These are phyloP conservation scores for Mollisiaceae sp. DNA, from an alignment of 2,329 filamentous ascomycete species.

Conservation along the genomic window DNA sequence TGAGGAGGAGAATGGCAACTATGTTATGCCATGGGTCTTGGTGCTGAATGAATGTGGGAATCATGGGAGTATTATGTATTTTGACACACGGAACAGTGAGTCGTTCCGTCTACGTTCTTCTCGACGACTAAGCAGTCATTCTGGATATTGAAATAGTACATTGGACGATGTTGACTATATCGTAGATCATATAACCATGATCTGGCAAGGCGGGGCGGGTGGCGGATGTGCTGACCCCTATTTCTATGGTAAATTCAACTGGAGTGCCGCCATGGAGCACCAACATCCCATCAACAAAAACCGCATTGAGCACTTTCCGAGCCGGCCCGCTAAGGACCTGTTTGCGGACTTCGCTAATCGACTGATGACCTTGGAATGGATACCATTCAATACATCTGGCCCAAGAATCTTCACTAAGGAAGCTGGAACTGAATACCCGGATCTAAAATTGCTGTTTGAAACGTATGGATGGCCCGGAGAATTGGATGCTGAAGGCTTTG, in stretches of 20 bases:
- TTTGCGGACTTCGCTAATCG: slow-evolving; percentile 22
- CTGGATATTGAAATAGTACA: not conserved
- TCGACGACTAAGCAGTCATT: not conserved
- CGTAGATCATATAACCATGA: slow-evolving; percentile 16
- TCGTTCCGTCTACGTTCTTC: not conserved
- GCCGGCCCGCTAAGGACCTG: slow-evolving; percentile 16
- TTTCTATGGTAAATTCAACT: not conserved
- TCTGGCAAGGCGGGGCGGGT: slow-evolving; percentile 1
- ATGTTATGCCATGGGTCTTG: slow-evolving; percentile 33
- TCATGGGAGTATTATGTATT: slow-evolving; percentile 32
- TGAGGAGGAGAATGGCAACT: slow-evolving; percentile 29
- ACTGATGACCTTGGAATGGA: slow-evolving; percentile 25
- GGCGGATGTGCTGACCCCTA: not conserved
- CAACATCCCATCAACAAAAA: slow-evolving; percentile 13
- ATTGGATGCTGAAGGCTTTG: slow-evolving; percentile 16
- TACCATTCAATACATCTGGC: slow-evolving; percentile 8
- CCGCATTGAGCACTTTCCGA: slow-evolving; percentile 17
- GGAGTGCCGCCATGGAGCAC: not conserved
- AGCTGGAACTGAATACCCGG: not conserved
- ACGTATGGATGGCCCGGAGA: slow-evolving; percentile 22
- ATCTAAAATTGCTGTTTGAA: slow-evolving; percentile 18
- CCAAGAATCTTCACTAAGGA: slow-evolving; percentile 5
- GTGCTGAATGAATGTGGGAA: slow-evolving; percentile 29
- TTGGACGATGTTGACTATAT: not conserved
- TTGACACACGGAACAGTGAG: slow-evolving; percentile 33